Percentiles rank a stretch among this genome's conserved stretches.
These are phyloP conservation scores for Phyllosticta citribraziliensis DNA, from an alignment of 2,329 filamentous ascomycete species.

Conservation along the genomic window DNA sequence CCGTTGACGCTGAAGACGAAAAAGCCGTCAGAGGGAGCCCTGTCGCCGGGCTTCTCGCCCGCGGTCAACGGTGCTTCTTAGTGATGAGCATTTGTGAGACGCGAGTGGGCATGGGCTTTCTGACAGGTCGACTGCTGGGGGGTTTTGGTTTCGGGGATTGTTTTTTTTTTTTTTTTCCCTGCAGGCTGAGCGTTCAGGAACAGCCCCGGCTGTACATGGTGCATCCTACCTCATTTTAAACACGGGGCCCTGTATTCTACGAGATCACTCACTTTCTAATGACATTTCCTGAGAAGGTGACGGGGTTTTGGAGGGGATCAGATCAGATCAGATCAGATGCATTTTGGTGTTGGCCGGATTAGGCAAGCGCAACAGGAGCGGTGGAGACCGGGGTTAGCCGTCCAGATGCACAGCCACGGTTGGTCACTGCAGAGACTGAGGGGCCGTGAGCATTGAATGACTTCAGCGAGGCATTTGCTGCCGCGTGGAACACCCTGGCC, in stretches of 20 bases:
- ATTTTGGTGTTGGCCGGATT: neutral
- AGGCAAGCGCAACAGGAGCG: neutral
- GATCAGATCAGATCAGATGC: too few relatives aligned
- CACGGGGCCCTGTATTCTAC: slow-evolving; percentile 7
- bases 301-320: neutral
- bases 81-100: slow-evolving; percentile 2
- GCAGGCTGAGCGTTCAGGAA: neutral
- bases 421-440: neutral
- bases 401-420: neutral
- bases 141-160: slow-evolving; percentile 2
- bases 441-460: neutral
- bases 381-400: neutral
- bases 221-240: neutral
- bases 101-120: neutral
- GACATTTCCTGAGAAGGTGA: neutral
- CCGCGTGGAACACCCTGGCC: neutral
- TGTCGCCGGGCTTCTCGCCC: slow-evolving; percentile 1
- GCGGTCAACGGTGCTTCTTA: slow-evolving; percentile 21
- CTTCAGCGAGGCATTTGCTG: neutral
- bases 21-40: slow-evolving; percentile 20
- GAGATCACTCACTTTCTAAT: slow-evolving; percentile 4
- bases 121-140: neutral
- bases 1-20: slow-evolving; percentile 54
- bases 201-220: slow-evolving; percentile 7
- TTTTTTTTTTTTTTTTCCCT: neutral